These are phyloP conservation scores for Asterionellopsis glacialis DNA, from an alignment of 108 stramenopile genomes.

Conservation along the genomic window DNA sequence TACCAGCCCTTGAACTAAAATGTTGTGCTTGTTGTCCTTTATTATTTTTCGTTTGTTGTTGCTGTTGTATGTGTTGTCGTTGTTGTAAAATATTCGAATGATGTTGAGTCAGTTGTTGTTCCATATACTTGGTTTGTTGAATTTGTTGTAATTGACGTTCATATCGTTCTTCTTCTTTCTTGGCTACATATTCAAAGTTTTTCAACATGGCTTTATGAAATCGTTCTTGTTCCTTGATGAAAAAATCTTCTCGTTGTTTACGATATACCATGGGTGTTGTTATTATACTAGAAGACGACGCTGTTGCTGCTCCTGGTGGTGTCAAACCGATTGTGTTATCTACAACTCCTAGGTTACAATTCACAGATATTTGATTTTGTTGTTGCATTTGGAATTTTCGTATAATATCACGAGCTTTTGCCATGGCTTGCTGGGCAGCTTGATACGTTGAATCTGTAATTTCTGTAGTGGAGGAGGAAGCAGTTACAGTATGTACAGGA, in stretches of 20 bases:
- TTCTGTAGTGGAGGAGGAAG: neutral
- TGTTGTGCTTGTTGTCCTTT: slow-evolving; percentile 5
- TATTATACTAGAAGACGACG: neutral
- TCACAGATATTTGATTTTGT: neutral
- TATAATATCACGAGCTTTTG: slow-evolving; percentile 9
- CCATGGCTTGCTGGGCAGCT: slow-evolving; percentile 2
- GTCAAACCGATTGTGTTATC: neutral
- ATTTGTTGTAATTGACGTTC: slow-evolving; percentile 40
- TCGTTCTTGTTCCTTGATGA: slow-evolving; percentile 37
- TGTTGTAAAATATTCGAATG: slow-evolving; percentile 12
- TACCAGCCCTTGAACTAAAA: slow-evolving; percentile 41
- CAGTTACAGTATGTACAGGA: neutral
- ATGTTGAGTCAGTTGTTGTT: slow-evolving; percentile 30
- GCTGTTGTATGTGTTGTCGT: slow-evolving; percentile 15
- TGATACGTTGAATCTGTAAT: neutral
- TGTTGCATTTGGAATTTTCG: slow-evolving; percentile 17
- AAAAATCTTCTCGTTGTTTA: slow-evolving; percentile 24
- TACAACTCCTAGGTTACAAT: neutral
- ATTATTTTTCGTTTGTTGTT: slow-evolving; percentile 9
- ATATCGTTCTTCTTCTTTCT: slow-evolving; percentile 44
- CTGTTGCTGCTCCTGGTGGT: too few species aligned
- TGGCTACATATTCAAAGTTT: slow-evolving; percentile 68
- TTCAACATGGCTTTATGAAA: slow-evolving; percentile 39
- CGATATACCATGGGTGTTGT: slow-evolving; percentile 16
- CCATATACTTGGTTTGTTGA: slow-evolving; percentile 30